phyloP scores from a whole-genome alignment of 176 grass and related monocot genomes.

The Themeda triandra region DNA sequence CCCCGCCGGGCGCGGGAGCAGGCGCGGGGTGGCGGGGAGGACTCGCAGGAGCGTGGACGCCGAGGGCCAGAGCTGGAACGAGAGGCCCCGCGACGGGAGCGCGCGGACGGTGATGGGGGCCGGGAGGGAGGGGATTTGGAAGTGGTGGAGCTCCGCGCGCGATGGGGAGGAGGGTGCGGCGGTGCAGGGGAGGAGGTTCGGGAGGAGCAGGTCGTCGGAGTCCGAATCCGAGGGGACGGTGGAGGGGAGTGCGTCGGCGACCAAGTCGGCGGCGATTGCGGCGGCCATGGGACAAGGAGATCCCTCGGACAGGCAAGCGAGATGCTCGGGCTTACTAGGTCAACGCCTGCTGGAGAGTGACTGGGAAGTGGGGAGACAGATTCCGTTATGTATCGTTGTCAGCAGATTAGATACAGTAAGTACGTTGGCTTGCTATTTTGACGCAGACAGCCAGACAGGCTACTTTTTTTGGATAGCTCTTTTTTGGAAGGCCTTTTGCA shows the following conservation, averaged over 20 bases:
- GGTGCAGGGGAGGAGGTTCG: constrained; percentile 30
- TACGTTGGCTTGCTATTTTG: too few species aligned
- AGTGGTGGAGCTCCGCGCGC: constrained; percentile 37
- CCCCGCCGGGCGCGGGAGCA: constrained; percentile 27
- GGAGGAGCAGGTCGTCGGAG: constrained; percentile 33
- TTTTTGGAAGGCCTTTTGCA: too few species aligned
- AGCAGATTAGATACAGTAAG: too few species aligned
- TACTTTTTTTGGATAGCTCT: too few species aligned
- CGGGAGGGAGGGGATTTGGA: constrained; percentile 49
- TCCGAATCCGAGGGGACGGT: constrained; percentile 14
- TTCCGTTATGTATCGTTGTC: too few species aligned
- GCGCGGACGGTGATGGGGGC: constrained; percentile 53
- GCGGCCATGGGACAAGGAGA: not conserved
- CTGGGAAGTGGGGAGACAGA: too few species aligned
- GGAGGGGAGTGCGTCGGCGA: not conserved
- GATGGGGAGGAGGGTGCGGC: not conserved
- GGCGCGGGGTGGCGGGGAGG: constrained; percentile 41
- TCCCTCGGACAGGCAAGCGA: too few species aligned
- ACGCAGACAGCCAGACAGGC: too few species aligned
- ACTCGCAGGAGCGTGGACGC: constrained; percentile 67
- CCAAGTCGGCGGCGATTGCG: not conserved
- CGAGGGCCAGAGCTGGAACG: constrained; percentile 96
- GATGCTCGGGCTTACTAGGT: too few species aligned
- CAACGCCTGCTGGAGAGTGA: too few species aligned
- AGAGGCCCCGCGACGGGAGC: constrained; percentile 71